Percentiles rank a stretch among this genome's conserved stretches.
Conservation (phyloP, 75 land plant genomes). For the Ceratopteris richardii region DNA sequence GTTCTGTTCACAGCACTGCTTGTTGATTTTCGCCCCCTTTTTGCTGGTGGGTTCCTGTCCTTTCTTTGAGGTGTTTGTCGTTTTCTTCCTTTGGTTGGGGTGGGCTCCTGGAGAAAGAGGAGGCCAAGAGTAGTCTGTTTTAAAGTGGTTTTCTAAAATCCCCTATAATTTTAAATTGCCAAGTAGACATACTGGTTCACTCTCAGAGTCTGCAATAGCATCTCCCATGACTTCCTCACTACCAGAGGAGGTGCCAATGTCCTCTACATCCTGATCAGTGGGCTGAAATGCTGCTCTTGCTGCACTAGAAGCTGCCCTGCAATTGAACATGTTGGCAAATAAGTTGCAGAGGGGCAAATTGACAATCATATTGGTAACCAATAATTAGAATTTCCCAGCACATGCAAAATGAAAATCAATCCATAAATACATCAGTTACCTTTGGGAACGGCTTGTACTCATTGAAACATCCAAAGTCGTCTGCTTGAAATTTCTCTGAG, state of each 20-base stretch:
- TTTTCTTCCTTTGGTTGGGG: constrained; percentile 38
- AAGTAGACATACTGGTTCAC: constrained; percentile 45
- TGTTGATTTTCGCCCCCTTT: constrained; percentile 63
- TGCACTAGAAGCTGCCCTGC: constrained; percentile 57
- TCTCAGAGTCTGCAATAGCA: constrained; percentile 50
- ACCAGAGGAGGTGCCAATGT: constrained; percentile 42
- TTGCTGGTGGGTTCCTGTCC: constrained; percentile 53
- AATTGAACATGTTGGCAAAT: background rate
- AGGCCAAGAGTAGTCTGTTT: background rate
- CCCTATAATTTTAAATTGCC: background rate
- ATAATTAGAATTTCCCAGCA: too few relatives aligned
- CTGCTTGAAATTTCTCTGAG: constrained; percentile 55
- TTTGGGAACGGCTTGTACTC: constrained; percentile 45
- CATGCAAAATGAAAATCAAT: background rate
- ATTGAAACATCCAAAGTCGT: constrained; percentile 60
- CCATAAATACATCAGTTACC: constrained; percentile 26
- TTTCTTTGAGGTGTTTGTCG: constrained; percentile 60
- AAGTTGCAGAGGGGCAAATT: background rate
- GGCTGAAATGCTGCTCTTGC: constrained; percentile 36
- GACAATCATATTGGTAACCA: too few relatives aligned
- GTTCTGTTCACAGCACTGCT: constrained; percentile 27
- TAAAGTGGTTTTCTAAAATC: background rate
- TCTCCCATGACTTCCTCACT: constrained; percentile 41
- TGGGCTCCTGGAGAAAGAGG: constrained; percentile 18
- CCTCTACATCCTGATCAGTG: constrained; percentile 45